Conservation (phyloP, 2,329 filamentous ascomycete species). For the Daldinia sp. region DNA sequence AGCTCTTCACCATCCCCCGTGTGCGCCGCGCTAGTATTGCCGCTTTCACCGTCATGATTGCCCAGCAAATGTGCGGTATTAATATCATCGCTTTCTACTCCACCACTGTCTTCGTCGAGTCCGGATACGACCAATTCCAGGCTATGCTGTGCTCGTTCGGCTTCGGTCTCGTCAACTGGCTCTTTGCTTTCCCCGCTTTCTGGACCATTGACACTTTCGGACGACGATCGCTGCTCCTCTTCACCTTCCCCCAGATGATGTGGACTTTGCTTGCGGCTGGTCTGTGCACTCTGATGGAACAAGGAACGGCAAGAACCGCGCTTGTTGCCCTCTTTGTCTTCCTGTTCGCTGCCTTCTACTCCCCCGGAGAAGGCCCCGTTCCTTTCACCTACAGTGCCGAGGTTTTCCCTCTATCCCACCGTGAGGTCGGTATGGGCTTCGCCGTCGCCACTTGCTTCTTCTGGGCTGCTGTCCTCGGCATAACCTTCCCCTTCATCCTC, state of each 20-base stretch:
- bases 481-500: constrained; percentile 72
- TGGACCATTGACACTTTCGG: constrained; percentile 77
- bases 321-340: constrained; percentile 71
- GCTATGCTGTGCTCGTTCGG: constrained; percentile 74
- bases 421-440: constrained; percentile 78
- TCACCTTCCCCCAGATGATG: constrained; percentile 76
- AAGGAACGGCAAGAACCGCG: constrained; percentile 51
- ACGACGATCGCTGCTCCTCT: constrained; percentile 70
- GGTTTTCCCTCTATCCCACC: constrained; percentile 76
- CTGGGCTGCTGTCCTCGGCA: constrained; percentile 70
- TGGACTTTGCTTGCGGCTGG: constrained; percentile 75
- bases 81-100: constrained; percentile 84
- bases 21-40: constrained; percentile 79
- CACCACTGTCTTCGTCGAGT: constrained; percentile 69
- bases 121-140: constrained; percentile 66
- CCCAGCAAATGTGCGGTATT: constrained; percentile 77
- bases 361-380: constrained; percentile 74
- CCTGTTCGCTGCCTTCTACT: constrained; percentile 72
- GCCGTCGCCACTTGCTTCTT: constrained; percentile 74
- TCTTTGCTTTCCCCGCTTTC: constrained; percentile 74
- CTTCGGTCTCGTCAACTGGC: constrained; percentile 73
- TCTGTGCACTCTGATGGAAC: constrained; percentile 65
- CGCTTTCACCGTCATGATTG: constrained; percentile 83
- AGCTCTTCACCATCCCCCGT: constrained; percentile 77
- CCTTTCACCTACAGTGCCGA: constrained; percentile 77